phyloP scores from a whole-genome alignment of 1,139 yeast species.

The Scheffersomyces cryptocercus region DNA sequence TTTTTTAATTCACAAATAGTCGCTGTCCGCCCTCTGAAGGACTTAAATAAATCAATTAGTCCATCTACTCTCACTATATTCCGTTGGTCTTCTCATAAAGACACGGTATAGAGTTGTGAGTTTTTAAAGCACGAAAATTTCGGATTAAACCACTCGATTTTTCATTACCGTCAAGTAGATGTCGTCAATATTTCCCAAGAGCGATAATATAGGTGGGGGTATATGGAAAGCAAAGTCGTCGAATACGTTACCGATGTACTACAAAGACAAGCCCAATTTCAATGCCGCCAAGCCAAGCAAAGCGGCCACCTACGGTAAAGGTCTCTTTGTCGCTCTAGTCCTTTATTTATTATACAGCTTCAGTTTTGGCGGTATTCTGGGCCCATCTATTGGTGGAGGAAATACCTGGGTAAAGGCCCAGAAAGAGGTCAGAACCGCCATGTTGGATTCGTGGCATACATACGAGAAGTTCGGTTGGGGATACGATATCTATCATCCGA shows the following conservation, averaged over 20 bases:
- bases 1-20: no score
- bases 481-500: constrained; percentile 62
- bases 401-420: constrained; percentile 47
- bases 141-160: no score
- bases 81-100: no score
- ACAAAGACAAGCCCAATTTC: constrained; percentile 16
- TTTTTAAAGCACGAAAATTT: no score
- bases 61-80: no score
- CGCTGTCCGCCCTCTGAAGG: no score
- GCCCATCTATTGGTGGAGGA: constrained; percentile 1
- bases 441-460: constrained; percentile 77
- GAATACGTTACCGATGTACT: constrained; percentile 14
- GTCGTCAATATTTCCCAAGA: constrained; percentile 83
- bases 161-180: constrained; percentile 46
- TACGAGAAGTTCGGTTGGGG: constrained; percentile 87
- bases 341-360: constrained; percentile 38
- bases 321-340: constrained; percentile 37
- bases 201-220: constrained; percentile 85
- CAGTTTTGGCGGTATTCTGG: constrained; percentile 9
- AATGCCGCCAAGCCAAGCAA: constrained; percentile 2
- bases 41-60: no score
- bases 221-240: constrained; percentile 31
- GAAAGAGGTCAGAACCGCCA: constrained; percentile 59
- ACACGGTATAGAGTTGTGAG: no score
- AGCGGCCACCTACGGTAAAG: constrained; percentile 42